Percentiles rank a stretch among this genome's conserved stretches.
Evolutionary conservation across 139 green algal species (phyloP).

Genomic region (Mesotaenium endlicherianum): DNA sequence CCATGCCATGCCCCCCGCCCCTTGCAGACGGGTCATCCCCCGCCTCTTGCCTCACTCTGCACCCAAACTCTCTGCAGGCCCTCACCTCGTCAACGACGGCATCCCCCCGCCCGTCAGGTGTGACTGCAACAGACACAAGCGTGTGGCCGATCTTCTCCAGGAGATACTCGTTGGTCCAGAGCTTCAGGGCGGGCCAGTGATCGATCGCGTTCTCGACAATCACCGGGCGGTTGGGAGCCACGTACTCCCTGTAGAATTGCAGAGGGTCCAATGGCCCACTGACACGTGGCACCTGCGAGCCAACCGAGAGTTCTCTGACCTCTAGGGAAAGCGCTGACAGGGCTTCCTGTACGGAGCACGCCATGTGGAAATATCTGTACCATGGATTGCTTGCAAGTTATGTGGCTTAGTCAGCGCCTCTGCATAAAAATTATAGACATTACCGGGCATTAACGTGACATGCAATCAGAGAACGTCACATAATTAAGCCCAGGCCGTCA

Average conservation of each 20-base stretch:
- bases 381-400: too few relatives aligned
- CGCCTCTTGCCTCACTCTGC: not conserved
- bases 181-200: slow-evolving; percentile 30
- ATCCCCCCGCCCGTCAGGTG: slow-evolving; percentile 28
- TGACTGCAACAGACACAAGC: slow-evolving; percentile 20
- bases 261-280: not conserved
- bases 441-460: too few relatives aligned
- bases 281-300: not conserved
- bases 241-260: slow-evolving; percentile 39
- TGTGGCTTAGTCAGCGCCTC: too few relatives aligned
- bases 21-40: not conserved
- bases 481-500: too few relatives aligned
- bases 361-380: not conserved
- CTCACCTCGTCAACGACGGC: not conserved
- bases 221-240: slow-evolving; percentile 35
- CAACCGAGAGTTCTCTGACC: slow-evolving; percentile 2
- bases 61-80: not conserved
- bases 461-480: too few relatives aligned
- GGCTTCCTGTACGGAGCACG: not conserved
- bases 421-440: too few relatives aligned
- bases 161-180: slow-evolving; percentile 31
- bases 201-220: slow-evolving; percentile 27
- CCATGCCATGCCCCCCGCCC: not conserved
- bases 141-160: not conserved
- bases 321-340: slow-evolving; percentile 4